A percentile compares a stretch with the other conserved stretches of the same genome.
phyloP scores from a whole-genome alignment of 2,329 filamentous ascomycete species.

The Fusarium nisikadoi region DNA sequence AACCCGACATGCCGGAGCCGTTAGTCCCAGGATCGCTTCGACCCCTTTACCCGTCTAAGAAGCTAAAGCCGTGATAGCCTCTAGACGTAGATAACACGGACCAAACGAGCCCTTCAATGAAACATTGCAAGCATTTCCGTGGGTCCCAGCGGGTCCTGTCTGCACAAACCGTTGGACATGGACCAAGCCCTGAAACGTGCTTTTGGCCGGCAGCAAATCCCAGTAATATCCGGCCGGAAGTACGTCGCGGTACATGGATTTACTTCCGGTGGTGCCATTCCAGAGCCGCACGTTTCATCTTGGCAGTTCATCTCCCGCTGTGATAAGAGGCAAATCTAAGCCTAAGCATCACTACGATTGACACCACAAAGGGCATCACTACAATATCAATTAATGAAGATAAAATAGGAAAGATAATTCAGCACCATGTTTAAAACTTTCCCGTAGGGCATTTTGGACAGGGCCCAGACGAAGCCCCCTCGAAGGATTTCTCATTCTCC shows the following conservation, averaged over 20 bases:
- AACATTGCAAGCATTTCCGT: neutral
- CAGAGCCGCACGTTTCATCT: conserved; percentile 12
- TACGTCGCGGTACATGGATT: neutral
- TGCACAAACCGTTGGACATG: neutral
- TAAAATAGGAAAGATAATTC: no score
- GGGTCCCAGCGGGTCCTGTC: neutral
- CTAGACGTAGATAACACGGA: accelerated
- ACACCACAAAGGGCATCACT: no score
- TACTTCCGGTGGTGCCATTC: neutral
- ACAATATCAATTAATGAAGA: no score
- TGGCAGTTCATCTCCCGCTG: neutral
- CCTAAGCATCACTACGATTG: neutral
- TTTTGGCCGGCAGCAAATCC: neutral
- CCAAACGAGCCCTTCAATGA: neutral
- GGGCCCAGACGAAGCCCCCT: neutral
- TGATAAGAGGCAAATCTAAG: neutral
- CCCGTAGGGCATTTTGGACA: neutral
- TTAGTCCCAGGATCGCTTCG: neutral
- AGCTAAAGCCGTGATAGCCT: neutral
- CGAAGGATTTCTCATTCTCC: neutral
- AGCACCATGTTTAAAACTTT: neutral
- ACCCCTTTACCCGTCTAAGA: neutral
- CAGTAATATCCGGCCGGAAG: neutral
- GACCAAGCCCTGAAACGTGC: conserved; percentile 11
- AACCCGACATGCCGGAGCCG: neutral